These are phyloP conservation scores for Verticillium nonalfalfae DNA, from an alignment of 2,329 filamentous ascomycete species.

Conservation along the genomic window DNA sequence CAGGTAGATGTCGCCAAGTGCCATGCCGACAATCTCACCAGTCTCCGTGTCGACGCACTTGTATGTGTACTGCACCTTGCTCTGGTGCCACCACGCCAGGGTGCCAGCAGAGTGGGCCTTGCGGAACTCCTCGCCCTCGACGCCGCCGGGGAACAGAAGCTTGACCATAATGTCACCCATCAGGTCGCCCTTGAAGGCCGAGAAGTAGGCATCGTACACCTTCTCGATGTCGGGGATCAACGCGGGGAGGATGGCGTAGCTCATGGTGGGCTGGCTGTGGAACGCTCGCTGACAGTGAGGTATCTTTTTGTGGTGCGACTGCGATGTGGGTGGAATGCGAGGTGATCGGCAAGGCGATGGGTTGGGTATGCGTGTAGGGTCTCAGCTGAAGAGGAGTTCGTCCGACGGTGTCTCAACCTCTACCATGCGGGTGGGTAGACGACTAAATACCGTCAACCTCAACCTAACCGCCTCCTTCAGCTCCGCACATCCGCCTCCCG, in stretches of 20 bases:
- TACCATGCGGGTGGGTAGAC: background rate
- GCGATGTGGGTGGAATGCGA: background rate
- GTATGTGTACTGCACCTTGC: conserved; percentile 34
- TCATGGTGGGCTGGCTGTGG: conserved; percentile 20
- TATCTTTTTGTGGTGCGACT: background rate
- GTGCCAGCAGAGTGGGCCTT: conserved; percentile 34
- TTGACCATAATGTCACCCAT: conserved; percentile 33
- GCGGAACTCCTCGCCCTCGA: conserved; percentile 29
- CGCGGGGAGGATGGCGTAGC: conserved; percentile 34
- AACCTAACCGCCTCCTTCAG: background rate
- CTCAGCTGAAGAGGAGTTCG: background rate
- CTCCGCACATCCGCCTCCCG: background rate
- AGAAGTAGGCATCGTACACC: conserved; percentile 40
- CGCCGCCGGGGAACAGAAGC: conserved; percentile 31
- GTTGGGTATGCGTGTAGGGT: background rate
- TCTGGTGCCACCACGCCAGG: conserved; percentile 29
- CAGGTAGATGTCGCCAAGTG: conserved; percentile 35
- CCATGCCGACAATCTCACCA: conserved; percentile 38
- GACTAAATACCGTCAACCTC: background rate
- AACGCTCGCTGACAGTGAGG: background rate
- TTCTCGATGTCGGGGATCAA: conserved; percentile 37
- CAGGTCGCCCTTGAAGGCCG: conserved; percentile 30
- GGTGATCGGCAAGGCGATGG: background rate
- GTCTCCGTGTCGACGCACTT: conserved; percentile 38
- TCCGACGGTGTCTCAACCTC: background rate